These are phyloP conservation scores for Emydomyces testavorans DNA, from an alignment of 2,329 filamentous ascomycete genomes.

Conservation along the genomic window DNA sequence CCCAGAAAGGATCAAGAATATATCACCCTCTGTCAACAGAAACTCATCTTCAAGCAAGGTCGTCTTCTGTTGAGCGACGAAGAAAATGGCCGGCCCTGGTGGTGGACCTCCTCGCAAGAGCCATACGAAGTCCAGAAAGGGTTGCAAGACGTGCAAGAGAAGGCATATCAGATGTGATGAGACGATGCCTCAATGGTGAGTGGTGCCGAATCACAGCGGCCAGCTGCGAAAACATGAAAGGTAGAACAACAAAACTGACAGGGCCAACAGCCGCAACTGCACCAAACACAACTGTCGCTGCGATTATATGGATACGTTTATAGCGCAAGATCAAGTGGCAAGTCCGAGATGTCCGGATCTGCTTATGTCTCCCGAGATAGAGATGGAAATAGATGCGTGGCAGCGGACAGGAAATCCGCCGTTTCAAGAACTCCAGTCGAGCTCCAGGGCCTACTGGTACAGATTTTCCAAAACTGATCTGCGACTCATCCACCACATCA, in stretches of 20 bases:
- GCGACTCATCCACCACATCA: conserved; percentile 81
- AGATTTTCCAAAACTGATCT: conserved; percentile 66
- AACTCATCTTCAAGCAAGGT: not conserved
- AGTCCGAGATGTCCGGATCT: conserved; percentile 50
- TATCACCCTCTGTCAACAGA: not conserved
- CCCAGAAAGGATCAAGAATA: not conserved
- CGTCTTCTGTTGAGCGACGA: not conserved
- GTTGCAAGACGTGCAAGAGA: conserved; percentile 95
- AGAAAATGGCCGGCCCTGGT: conserved; percentile 74
- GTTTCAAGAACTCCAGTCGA: conserved; percentile 68
- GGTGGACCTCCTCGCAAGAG: conserved; percentile 82
- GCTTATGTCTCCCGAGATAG: conserved; percentile 76
- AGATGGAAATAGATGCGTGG: conserved; percentile 72
- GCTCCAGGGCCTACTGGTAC: conserved; percentile 60
- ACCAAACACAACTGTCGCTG: conserved; percentile 98
- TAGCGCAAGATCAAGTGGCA: conserved; percentile 39
- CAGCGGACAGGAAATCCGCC: conserved; percentile 72
- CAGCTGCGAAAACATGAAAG: not conserved
- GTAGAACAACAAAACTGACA: conserved; percentile 14
- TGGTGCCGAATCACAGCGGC: conserved; percentile 18
- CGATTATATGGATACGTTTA: conserved; percentile 83
- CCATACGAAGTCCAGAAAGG: conserved; percentile 98
- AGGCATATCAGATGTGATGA: conserved; percentile 97
- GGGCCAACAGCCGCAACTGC: conserved; percentile 69
- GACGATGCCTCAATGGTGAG: conserved; percentile 91